phyloP scores from a whole-genome alignment of 176 grass and related monocot genomes.

The Areca catechu region DNA sequence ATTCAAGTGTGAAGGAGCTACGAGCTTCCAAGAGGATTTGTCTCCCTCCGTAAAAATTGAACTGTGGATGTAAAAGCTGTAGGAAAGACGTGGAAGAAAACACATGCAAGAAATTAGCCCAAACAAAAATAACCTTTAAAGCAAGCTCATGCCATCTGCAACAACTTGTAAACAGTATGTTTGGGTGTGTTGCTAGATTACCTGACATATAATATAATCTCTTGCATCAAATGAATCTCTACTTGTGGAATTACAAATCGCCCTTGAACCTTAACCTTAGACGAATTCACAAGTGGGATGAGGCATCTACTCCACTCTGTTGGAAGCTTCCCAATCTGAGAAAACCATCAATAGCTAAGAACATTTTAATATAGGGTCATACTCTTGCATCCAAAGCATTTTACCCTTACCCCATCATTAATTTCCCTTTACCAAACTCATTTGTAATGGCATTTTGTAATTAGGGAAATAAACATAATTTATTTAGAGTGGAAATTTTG shows the following conservation, averaged over 20 bases:
- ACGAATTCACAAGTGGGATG: constrained; percentile 65
- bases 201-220: constrained; percentile 63
- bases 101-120: not conserved
- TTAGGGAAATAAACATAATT: no score
- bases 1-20: constrained; percentile 23
- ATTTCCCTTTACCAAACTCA: no score
- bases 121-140: not conserved
- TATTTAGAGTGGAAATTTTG: no score
- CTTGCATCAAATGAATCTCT: constrained; percentile 69
- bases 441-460: no score
- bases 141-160: no score
- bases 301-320: constrained; percentile 61
- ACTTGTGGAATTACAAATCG: constrained; percentile 29
- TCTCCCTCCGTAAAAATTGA: constrained; percentile 44
- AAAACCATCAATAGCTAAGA: not conserved
- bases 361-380: no score
- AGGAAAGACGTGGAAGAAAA: not conserved
- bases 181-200: not conserved
- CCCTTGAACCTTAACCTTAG: constrained; percentile 68
- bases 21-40: constrained; percentile 33
- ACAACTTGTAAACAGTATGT: no score
- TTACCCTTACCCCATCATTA: no score
- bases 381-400: no score
- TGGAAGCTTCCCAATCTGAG: constrained; percentile 68
- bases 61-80: constrained; percentile 77